Evolutionary conservation across 352 stramenopile genomes (phyloP), one percentile per base, ranked within the genome.

Genomic region (Globisporangium yorkense): DNA sequence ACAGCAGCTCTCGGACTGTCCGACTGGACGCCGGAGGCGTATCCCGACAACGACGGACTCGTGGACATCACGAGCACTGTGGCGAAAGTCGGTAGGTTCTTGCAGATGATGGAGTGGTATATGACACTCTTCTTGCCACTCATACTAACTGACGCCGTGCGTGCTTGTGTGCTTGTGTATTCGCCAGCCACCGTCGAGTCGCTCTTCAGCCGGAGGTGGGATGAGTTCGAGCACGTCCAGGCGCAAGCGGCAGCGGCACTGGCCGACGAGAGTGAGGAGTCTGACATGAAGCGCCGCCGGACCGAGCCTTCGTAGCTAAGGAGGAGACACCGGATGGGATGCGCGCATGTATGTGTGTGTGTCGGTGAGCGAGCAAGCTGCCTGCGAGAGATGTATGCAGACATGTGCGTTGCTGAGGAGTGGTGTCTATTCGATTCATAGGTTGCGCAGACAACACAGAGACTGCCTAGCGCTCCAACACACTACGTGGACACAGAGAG

Each of bases 11-110:
- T 47, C 41, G 41, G 41, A 24, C 41, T 47, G 5, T 47, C 9
- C 16, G 41, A 47, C 41, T 47, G 41, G 41, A 47, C n/a, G 5
- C 41, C 41, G 24, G 41, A 47, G 16, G 15, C 41, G 41, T 21
- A 21, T 47, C 41, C 41, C 8, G 41, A 47, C 41, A 47, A 47
- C 41, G 41, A 47, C 41, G 41, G 41, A 47, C 41, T 47, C 41
- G 41, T 47, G 41, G 41, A 47, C 41, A 21, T 47, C 41, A 47
- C 41, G 16, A 47, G 41, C 18, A 47, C 16, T 4, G 18, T 4
- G 41, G n/a, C 41, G 7, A 47, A 47, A 47, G 41, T 47, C 41
- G 41, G 41, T 47, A 16, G 7, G 41, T 27, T 47, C 15, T 21
- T 6, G 18, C 40, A 45, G 5, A 12, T 1, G 18, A n/a, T 12